These are phyloP conservation scores for Grosmannia serpens DNA, from an alignment of 2,329 filamentous ascomycete genomes.

Conservation along the genomic window DNA sequence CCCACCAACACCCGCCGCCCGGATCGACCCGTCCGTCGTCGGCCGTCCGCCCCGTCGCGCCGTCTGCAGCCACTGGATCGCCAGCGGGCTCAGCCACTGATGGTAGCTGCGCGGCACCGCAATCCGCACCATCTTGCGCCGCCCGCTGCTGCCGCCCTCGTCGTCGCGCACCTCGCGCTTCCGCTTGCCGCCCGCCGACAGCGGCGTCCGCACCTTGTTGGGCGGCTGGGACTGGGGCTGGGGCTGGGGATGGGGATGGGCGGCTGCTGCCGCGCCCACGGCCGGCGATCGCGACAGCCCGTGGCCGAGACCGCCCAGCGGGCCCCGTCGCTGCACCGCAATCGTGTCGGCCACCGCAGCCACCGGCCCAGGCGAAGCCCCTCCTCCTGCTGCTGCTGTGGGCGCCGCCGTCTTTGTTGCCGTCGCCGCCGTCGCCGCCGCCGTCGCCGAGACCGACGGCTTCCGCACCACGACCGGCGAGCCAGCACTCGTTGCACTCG, in stretches of 20 bases:
- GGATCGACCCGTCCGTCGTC: background rate
- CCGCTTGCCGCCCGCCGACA: constrained; percentile 14
- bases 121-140: constrained; percentile 17
- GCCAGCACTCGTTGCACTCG: background rate
- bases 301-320: background rate
- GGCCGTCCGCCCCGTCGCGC: background rate
- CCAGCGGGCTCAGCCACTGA: constrained; percentile 7
- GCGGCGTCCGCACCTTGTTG: background rate
- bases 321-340: background rate
- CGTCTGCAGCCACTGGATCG: constrained; percentile 10
- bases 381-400: constrained; percentile 10
- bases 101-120: constrained; percentile 7
- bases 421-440: background rate
- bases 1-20: background rate
- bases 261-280: no score
- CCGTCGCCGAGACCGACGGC: constrained; percentile 13
- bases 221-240: background rate
- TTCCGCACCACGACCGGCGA: constrained; percentile 10
- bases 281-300: no score
- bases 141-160: constrained; percentile 3
- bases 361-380: constrained; percentile 11
- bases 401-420: background rate
- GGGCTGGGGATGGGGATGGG: no score
- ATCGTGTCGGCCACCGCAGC: constrained; percentile 14
- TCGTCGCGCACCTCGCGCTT: constrained; percentile 17